These are phyloP conservation scores for Umbilicaria muhlenbergii DNA, from an alignment of 495 filamentous ascomycete species.

Conservation along the genomic window DNA sequence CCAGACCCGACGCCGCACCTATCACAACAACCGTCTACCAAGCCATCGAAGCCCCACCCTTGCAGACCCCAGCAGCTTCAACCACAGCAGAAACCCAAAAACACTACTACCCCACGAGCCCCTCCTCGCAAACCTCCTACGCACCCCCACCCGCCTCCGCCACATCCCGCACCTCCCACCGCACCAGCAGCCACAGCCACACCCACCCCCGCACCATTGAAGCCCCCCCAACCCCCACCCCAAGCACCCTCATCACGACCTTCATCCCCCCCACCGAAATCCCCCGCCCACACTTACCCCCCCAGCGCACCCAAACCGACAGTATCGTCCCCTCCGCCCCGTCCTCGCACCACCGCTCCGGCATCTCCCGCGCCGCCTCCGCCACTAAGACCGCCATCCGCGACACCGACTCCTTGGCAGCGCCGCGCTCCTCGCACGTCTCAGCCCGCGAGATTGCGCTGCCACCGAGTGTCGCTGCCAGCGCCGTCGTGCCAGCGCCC, in stretches of 20 bases:
- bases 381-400: conserved; percentile 14
- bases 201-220: conserved; percentile 14
- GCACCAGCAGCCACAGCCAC: conserved; percentile 25
- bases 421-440: neutral
- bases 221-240: conserved; percentile 24
- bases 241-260: conserved; percentile 10
- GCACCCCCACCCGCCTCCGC: conserved; percentile 17
- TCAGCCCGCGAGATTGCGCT: conserved; percentile 27
- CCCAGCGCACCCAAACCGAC: conserved; percentile 3
- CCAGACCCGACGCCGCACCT: conserved; percentile 13
- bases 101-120: conserved; percentile 14
- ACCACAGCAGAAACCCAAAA: conserved; percentile 26
- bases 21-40: conserved; percentile 13
- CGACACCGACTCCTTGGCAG: conserved; percentile 10
- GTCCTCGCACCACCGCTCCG: conserved; percentile 7
- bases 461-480: conserved; percentile 28
- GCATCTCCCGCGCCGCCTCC: conserved; percentile 3
- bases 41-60: conserved; percentile 29
- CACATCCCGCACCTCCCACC: conserved; percentile 23
- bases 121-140: conserved; percentile 23
- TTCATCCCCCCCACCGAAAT: conserved; percentile 12
- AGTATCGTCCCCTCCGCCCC: conserved; percentile 1
- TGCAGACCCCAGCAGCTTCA: conserved; percentile 26
- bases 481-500: conserved; percentile 6
- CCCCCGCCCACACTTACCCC: conserved; percentile 7